Base-by-base conservation (phyloP, 2,329 filamentous ascomycete genomes). In the Hymenoscyphus salicellus region DNA sequence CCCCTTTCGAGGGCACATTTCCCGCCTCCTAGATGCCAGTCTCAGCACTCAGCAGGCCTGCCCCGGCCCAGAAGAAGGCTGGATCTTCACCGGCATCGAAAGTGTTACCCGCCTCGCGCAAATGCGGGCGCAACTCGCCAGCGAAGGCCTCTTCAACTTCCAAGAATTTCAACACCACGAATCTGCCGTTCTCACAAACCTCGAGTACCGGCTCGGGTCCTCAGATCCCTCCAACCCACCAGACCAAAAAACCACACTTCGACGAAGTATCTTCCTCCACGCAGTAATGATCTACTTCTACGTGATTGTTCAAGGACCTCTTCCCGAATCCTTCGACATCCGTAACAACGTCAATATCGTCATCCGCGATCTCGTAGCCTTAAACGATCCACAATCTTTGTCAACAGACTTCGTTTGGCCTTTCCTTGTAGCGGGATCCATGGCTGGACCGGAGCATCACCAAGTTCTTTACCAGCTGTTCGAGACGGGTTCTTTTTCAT, bases 71-170 rank as follows among this genome's bases (percentile, higher is more conserved):
- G 55, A 30, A n/a, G 61, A 63, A 30, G 30, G 58, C 30, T 63
- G 61, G 61, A 59, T 63, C 30, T 59, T 59, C 28, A 59, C 61
- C n/a, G 55, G 61, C 10, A 63, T 63, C 32, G 61, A 63, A 59
- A 63, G 61, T 56, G 61, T 63, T n/a, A 63, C 61, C 32, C 38
- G 61, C 38, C 56, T 63, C 7, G 61, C 61, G 17, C 61, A 63
- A 26, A 58, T 63, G 30, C 28, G 60, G 5, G 28, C 60, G 11
- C 46, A 61, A n/a, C 60, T 61, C 28, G 43, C 60, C 2, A 55
- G 49, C 20, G 60, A 61, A 56, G 60, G 46, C 17, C 7, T 56
- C n/a, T 61, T 61, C 32, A 46, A 55, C 16, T 41, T 56, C n/a
- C 43, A 32, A n/a, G 61, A 63, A 14, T 58, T 59, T 8, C 55